A percentile compares a stretch with the other conserved stretches of the same genome.
These are phyloP conservation scores for Durio zibethinus DNA, from an alignment of 345 rosid genomes.

Conservation along the genomic window DNA sequence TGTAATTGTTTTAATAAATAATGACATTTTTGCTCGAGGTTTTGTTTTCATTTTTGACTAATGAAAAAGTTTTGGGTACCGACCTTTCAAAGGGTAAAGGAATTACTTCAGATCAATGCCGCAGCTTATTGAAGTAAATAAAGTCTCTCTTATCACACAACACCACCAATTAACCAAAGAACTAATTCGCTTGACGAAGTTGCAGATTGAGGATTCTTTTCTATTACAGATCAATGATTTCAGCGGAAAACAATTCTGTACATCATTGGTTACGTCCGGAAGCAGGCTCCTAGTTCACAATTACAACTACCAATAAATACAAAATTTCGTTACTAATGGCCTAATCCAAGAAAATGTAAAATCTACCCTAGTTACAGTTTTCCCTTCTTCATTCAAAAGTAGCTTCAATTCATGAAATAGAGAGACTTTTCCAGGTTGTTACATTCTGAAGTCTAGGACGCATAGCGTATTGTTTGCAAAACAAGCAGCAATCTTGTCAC, in stretches of 20 bases:
- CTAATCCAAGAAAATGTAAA: not conserved
- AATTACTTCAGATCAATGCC: not conserved
- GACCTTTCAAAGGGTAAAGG: too few species aligned
- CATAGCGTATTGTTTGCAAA: slow-evolving; percentile 83
- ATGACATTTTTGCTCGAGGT: too few species aligned
- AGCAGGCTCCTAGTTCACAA: not conserved
- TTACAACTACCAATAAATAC: not conserved
- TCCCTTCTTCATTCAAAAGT: not conserved
- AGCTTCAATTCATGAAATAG: not conserved
- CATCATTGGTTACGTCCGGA: slow-evolving; percentile 2
- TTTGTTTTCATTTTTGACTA: too few species aligned
- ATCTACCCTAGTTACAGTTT: slow-evolving; percentile 10
- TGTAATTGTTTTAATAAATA: not conserved
- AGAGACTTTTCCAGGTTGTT: not conserved
- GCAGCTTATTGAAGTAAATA: not conserved
- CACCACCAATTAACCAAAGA: not conserved
- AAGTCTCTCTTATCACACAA: not conserved
- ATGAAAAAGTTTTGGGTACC: too few species aligned
- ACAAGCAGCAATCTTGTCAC: slow-evolving; percentile 94
- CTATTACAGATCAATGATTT: not conserved
- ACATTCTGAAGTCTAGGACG: slow-evolving; percentile 81
- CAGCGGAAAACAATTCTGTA: slow-evolving; percentile 13
- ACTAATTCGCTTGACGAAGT: not conserved
- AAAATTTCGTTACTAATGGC: not conserved
- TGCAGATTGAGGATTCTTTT: not conserved